Evolutionary conservation across 2,329 filamentous ascomycete genomes (phyloP).

Genomic region (Tolypocladium nubicola): DNA sequence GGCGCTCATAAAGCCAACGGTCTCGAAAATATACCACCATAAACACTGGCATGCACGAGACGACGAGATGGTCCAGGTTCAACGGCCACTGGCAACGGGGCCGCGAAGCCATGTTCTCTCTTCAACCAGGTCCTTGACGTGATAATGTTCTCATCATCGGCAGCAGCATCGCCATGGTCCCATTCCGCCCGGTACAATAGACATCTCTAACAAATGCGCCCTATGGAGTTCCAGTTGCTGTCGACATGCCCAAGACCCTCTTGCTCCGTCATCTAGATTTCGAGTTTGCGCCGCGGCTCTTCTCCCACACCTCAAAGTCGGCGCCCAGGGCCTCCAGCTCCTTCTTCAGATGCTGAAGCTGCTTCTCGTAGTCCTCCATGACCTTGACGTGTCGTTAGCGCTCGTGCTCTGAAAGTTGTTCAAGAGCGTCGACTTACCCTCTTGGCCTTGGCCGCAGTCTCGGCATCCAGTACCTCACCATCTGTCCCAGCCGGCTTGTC

Average conservation of each 20-base stretch:
- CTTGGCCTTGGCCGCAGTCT: slow-evolving; percentile 61
- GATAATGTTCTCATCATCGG: background rate
- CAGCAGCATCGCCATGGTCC: background rate
- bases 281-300: slow-evolving; percentile 30
- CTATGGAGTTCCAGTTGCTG: background rate
- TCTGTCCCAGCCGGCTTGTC: slow-evolving; percentile 52
- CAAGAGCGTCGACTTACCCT: slow-evolving; percentile 42
- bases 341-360: slow-evolving; percentile 65
- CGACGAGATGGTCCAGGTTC: background rate
- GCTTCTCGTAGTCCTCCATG: slow-evolving; percentile 71
- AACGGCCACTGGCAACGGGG: background rate
- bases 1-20: background rate
- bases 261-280: slow-evolving; percentile 16
- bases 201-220: background rate
- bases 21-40: background rate
- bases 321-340: slow-evolving; percentile 54
- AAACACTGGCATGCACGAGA: background rate
- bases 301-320: slow-evolving; percentile 46
- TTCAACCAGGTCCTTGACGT: background rate
- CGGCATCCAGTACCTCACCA: slow-evolving; percentile 52
- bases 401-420: background rate
- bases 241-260: background rate
- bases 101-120: background rate
- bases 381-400: slow-evolving; percentile 40
- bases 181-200: background rate